Base-by-base conservation (phyloP, 768 basidiomycete species). In the Phlegmacium glaucopus region DNA sequence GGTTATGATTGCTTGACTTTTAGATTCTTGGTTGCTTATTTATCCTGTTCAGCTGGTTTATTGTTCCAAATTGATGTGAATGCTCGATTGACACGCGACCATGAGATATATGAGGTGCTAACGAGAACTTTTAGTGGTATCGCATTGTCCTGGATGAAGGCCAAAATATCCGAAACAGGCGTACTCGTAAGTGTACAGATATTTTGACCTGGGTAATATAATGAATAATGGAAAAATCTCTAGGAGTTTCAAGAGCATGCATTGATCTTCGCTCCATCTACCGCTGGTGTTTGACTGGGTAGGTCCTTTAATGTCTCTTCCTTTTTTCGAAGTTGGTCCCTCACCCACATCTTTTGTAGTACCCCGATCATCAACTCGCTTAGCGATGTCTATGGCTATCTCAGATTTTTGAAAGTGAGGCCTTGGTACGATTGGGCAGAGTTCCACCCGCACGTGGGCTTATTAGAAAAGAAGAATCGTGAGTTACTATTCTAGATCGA, bases 201-300 rank as follows among this genome's bases (percentile, higher is more conserved):
- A 15, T 34, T 22, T n/a, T n/a, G n/a, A n/a, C n/a, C n/a, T 25
- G 15, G 35, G 4, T 18, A 10, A 35, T 25, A 7, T 13, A 30
- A 6, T n/a, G n/a, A n/a, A n/a, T 6, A 4, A 34, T 42, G 7
- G 9, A 28, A 15, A 32, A 9, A 11, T 34, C 30, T 25, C 17
- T 35, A 81, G 78, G 79, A 34, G 69, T 67, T 35, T 80, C 81
- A 13, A 71, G 77, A 13, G 77, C 79, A 2, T 76, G 82, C 11
- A 75, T 75, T 9, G 73, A 78, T 10, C 63, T 90, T 12, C 62
- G 71, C 9, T 53, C 78, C 0, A 70, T 57, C 13, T 76, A 81
- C 58, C 72, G 84, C 32, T 90, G 88, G 88, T 78, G 76, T 52
- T 65, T 87, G 8, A 87, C 83, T 18, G 83, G 81, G 74, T 77